These are phyloP conservation scores for Phyllosticta paracitricarpa DNA, from an alignment of 2,329 filamentous ascomycete species.

Conservation along the genomic window DNA sequence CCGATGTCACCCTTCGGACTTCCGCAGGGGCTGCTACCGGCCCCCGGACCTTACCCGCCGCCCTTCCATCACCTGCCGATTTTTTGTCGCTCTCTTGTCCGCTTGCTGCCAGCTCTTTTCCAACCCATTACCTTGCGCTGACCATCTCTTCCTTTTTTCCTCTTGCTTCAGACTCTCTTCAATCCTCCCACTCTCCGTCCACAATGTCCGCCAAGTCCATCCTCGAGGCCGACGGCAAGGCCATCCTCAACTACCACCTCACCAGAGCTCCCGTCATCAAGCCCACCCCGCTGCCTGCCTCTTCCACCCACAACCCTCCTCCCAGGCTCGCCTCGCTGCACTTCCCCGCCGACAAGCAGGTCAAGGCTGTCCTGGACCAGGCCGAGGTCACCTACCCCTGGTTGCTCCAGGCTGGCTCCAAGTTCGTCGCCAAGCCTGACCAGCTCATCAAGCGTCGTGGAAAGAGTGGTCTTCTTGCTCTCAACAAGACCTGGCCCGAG, in stretches of 20 bases:
- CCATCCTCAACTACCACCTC: slow-evolving; percentile 99
- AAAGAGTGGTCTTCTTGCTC: slow-evolving; percentile 90
- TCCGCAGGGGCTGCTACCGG: background rate
- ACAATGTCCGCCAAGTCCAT: slow-evolving; percentile 95
- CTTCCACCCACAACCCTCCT: slow-evolving; percentile 83
- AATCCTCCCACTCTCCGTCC: slow-evolving; percentile 9
- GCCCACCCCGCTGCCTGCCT: slow-evolving; percentile 79
- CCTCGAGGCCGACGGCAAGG: slow-evolving; percentile 98
- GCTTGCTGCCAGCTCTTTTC: background rate
- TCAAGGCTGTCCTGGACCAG: slow-evolving; percentile 80
- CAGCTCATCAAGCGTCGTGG: slow-evolving; percentile 99
- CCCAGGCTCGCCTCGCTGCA: slow-evolving; percentile 83
- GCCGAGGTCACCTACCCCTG: slow-evolving; percentile 96
- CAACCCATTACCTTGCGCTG: background rate
- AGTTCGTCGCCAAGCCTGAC: slow-evolving; percentile 98
- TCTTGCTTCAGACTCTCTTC: background rate
- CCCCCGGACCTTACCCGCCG: background rate
- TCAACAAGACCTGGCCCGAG: slow-evolving; percentile 97
- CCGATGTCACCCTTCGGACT: background rate
- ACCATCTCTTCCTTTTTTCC: slow-evolving; percentile 2
- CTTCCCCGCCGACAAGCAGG: slow-evolving; percentile 80
- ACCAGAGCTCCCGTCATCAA: slow-evolving; percentile 96
- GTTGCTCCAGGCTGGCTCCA: slow-evolving; percentile 72
- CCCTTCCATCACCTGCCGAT: background rate
- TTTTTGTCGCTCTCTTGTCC: background rate